These are phyloP conservation scores for Blastocrithidia nonstop DNA, from an alignment of 208 protist species.

Conservation along the genomic window DNA sequence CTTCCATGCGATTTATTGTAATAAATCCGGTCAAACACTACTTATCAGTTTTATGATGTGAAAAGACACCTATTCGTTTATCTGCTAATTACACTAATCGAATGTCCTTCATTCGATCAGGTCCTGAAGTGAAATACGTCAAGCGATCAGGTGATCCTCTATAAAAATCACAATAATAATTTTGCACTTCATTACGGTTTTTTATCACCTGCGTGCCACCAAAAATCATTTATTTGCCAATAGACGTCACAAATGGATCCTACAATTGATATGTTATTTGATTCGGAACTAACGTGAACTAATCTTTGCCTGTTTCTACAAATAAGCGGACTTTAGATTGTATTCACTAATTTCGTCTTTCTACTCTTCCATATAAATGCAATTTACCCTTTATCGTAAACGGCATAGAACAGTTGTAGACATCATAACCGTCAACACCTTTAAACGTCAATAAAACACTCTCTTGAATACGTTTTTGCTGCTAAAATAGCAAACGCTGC, in stretches of 20 bases:
- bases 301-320: slow-evolving; percentile 20
- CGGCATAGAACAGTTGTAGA: slow-evolving; percentile 41
- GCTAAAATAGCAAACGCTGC: slow-evolving; percentile 26
- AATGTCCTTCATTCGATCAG: slow-evolving; percentile 44
- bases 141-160: slow-evolving; percentile 14
- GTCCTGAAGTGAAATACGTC: slow-evolving; percentile 36
- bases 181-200: slow-evolving; percentile 17
- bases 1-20: slow-evolving; percentile 21
- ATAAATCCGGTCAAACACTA: slow-evolving; percentile 33
- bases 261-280: slow-evolving; percentile 25
- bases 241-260: slow-evolving; percentile 34
- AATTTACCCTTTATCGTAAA: slow-evolving; percentile 26
- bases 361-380: slow-evolving; percentile 26
- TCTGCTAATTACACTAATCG: slow-evolving; percentile 25
- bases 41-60: slow-evolving; percentile 26
- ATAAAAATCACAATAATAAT: slow-evolving; percentile 43
- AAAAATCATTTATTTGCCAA: slow-evolving; percentile 24
- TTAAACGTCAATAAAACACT: slow-evolving; percentile 21
- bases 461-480: slow-evolving; percentile 20
- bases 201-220: slow-evolving; percentile 37
- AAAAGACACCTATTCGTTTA: slow-evolving; percentile 33
- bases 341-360: slow-evolving; percentile 31
- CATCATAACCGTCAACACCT: slow-evolving; percentile 26
- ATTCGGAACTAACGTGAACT: slow-evolving; percentile 28
- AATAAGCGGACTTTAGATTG: slow-evolving; percentile 34